phyloP scores from a whole-genome alignment of 2,329 filamentous ascomycete genomes.

The Fusarium sambucinum region DNA sequence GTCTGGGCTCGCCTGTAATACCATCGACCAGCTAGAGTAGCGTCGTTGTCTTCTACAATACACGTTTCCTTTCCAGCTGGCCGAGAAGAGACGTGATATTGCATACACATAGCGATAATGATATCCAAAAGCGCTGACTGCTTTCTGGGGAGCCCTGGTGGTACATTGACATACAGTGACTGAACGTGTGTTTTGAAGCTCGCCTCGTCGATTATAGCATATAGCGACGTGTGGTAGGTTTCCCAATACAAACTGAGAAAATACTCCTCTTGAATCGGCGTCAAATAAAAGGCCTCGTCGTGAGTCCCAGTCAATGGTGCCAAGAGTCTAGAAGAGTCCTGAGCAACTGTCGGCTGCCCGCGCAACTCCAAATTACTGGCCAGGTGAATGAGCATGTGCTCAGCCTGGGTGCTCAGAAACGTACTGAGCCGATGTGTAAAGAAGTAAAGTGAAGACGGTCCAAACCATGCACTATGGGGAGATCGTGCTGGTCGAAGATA shows the following conservation, averaged over 20 bases:
- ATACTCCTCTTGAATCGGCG: constrained; percentile 17
- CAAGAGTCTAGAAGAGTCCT: constrained; percentile 13
- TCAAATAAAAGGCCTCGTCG: constrained; percentile 6
- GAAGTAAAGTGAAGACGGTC: constrained; percentile 21
- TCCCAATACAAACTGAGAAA: constrained; percentile 23
- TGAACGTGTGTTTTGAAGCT: constrained; percentile 16
- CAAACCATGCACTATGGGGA: constrained; percentile 23
- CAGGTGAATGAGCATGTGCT: constrained; percentile 30
- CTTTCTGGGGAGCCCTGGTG: constrained; percentile 1
- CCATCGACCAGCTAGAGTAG: constrained; percentile 19
- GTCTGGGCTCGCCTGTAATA: constrained; percentile 24
- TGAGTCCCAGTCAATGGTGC: not conserved
- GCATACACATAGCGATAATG: constrained; percentile 28
- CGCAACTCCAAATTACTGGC: constrained; percentile 11
- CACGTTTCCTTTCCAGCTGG: not conserved
- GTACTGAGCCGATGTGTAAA: constrained; percentile 16
- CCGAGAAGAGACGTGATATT: not conserved
- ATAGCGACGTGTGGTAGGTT: constrained; percentile 19
- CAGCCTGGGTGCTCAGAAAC: constrained; percentile 21
- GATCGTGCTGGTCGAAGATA: constrained; percentile 13
- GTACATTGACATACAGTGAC: constrained; percentile 4
- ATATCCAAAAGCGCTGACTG: constrained; percentile 13
- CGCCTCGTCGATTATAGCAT: constrained; percentile 7
- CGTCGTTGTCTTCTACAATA: constrained; percentile 16
- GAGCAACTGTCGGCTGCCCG: not conserved